Evolutionary conservation across 768 basidiomycete genomes (phyloP).

Genomic region (Mycena epipterygia): DNA sequence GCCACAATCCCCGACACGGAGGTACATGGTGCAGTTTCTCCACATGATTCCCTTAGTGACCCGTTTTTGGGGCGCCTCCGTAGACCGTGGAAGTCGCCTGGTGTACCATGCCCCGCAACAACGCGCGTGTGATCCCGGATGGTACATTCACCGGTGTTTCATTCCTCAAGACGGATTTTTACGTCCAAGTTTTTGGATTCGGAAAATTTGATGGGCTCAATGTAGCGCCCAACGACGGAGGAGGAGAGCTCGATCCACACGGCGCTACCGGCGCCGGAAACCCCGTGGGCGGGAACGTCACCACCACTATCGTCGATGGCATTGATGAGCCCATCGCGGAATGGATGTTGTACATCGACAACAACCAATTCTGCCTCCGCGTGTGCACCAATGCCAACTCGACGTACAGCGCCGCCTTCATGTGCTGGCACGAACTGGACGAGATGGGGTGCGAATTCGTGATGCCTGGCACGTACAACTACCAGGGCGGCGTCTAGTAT

Average conservation of each 20-base stretch:
- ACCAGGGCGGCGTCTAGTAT: slow-evolving; percentile 54
- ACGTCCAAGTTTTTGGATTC: not conserved
- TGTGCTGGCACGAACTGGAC: not conserved
- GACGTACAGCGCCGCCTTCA: slow-evolving; percentile 48
- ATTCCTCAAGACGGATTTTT: not conserved
- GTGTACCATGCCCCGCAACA: slow-evolving; percentile 14
- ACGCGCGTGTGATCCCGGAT: too few species aligned
- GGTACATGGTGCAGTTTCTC: not conserved
- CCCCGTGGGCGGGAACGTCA: slow-evolving; percentile 60
- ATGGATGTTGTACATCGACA: slow-evolving; percentile 59
- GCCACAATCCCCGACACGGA: slow-evolving; percentile 5
- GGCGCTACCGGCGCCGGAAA: slow-evolving; percentile 50
- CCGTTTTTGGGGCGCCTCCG: not conserved
- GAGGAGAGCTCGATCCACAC: not conserved
- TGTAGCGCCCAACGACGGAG: not conserved
- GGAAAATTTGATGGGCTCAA: slow-evolving; percentile 8
- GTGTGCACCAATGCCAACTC: slow-evolving; percentile 58
- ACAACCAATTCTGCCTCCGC: slow-evolving; percentile 55
- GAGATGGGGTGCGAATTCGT: slow-evolving; percentile 57
- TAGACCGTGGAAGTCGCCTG: slow-evolving; percentile 11
- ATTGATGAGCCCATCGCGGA: slow-evolving; percentile 51
- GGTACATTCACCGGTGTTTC: slow-evolving; percentile 6
- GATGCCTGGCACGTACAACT: slow-evolving; percentile 60
- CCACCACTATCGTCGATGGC: slow-evolving; percentile 53
- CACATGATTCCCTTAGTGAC: not conserved